These are phyloP conservation scores for Persicaria maculosa DNA, from an alignment of 148 eudicot genomes.

Conservation along the genomic window DNA sequence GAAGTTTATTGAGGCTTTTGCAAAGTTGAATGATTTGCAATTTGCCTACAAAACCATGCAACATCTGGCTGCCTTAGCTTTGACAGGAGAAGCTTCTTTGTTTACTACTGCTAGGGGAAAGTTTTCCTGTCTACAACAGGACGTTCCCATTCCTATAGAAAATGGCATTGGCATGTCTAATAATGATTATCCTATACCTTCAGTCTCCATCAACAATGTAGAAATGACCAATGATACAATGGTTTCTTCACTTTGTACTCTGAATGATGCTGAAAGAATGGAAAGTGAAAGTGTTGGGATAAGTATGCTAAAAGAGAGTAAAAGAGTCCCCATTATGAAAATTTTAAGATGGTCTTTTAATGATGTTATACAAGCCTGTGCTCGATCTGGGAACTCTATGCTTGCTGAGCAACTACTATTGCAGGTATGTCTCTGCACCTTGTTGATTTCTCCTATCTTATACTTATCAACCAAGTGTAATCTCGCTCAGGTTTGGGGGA, in stretches of 20 bases:
- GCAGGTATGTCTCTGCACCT: constrained; percentile 44
- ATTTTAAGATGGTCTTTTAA: constrained; percentile 64
- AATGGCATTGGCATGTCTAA: constrained; percentile 16
- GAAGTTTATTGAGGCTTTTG: constrained; percentile 61
- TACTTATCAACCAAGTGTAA: too few relatives aligned
- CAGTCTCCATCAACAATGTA: constrained; percentile 19
- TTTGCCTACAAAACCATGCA: constrained; percentile 61
- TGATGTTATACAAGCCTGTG: constrained; percentile 68
- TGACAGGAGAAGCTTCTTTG: constrained; percentile 27
- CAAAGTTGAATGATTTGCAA: constrained; percentile 52
- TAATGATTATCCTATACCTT: constrained; percentile 20
- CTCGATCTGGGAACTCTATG: constrained; percentile 23
- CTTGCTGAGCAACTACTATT: constrained; percentile 60
- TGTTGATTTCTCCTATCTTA: background rate
- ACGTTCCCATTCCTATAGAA: constrained; percentile 60
- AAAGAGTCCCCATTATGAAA: constrained; percentile 31
- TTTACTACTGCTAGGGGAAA: constrained; percentile 32
- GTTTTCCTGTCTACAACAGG: constrained; percentile 34
- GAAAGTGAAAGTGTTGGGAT: constrained; percentile 15
- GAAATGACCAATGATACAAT: constrained; percentile 21
- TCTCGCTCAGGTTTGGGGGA: background rate
- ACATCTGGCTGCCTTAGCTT: constrained; percentile 50
- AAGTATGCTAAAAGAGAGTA: constrained; percentile 19
- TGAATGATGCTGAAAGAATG: constrained; percentile 14
- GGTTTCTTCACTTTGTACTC: constrained; percentile 12